Evolutionary conservation across 805 yeast species (phyloP), one percentile per base, ranked within the genome.

Genomic region (Kregervanrija pseudodelftensis): DNA sequence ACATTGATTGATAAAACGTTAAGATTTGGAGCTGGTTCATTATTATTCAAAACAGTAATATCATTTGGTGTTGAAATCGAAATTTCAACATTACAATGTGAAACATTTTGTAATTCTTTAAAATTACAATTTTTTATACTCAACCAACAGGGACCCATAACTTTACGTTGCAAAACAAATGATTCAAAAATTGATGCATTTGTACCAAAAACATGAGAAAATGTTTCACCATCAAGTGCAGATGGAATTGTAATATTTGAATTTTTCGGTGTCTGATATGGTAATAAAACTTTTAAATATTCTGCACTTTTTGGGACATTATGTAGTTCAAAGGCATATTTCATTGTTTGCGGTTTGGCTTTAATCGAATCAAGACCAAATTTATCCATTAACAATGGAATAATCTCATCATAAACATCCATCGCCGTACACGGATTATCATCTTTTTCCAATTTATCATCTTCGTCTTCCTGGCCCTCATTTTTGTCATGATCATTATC

Each of bases 121-220:
- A 85, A 83, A 49, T 82, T 80, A 40, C 82, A 83, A 41, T 76
- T 73, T 37, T 73, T 69, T 42, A 93, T 71, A 40, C 84, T 84
- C 42, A 93, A 68, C 99, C 99, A 93, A 61, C 98, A 89, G 3
- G 99, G 99, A 9, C 99, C 99, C 96, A 88, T 90, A 38, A 93
- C 73, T 53, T 83, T 81, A 54, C 85, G 73, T 61, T 82, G 87
- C 22, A 90, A 56, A 10, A 88, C 93, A 63, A 93, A 88, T 11
- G 86, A 73, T 67, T 93, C 99, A 61, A 93, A 89, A 17, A 86
- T 69, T 44, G 74, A 73, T 3, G 93, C 63, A 47, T 72, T 77
- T 3, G 86, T 72, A 41, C 98, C 98, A 66, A 89, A 88, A 2
- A 88, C 86, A 46, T 77, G 83, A 9, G 72, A 66, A 58, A 85